Base-by-base conservation (phyloP, 1,284 basidiomycete genomes). In the Pseudozyma pruni region DNA sequence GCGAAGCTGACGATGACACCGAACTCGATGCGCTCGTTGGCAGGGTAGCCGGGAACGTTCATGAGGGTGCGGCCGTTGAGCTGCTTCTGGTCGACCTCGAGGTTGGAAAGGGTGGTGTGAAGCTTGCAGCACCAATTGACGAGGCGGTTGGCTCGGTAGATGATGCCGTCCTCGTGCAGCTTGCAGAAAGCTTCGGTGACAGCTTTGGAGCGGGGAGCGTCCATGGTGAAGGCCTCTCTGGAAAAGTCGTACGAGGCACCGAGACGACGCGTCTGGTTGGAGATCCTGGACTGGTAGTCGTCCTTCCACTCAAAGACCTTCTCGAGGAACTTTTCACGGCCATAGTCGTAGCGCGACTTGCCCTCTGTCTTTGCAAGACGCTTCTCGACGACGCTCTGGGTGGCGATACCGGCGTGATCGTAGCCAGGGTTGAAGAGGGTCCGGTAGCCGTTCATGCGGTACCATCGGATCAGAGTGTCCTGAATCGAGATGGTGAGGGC, bases 91-190 rank as follows among this genome's bases (percentile, higher is more conserved):
- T 98, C 94, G 74, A 98, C 94, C 87, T 98, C 96, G 53, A 98
- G 87, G 84, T 97, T 98, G 45, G 94, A 98, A 8, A 99, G 86
- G 0, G 94, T 96, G 9, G 96, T 99, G 83, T 97, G 97, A 67
- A 99, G 85, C 81, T 89, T 88, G 59, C 94, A 91, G 86, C 95
- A 99, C 95, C 96, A 98, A 83, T 98, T 98, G 72, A 98, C 95
- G 47, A 99, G 88, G 33, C 95, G 89, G 83, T 98, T 98, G 17
- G 94, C 94, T 35, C 96, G 91, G 84, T 98, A 99, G 59, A 99
- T 84, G 76, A 94, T 88, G 8, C 95, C 94, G 49, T 94, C 92
- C 81, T 98, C 94, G 80, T 94, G 90, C 38, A 99, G 84, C 38
- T 87, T 87, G 83, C 93, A 94, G 84, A 98, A 98, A 10, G 89